Conservation (phyloP, 1,139 yeast genomes). For the Zygotorulaspora mrakii region DNA sequence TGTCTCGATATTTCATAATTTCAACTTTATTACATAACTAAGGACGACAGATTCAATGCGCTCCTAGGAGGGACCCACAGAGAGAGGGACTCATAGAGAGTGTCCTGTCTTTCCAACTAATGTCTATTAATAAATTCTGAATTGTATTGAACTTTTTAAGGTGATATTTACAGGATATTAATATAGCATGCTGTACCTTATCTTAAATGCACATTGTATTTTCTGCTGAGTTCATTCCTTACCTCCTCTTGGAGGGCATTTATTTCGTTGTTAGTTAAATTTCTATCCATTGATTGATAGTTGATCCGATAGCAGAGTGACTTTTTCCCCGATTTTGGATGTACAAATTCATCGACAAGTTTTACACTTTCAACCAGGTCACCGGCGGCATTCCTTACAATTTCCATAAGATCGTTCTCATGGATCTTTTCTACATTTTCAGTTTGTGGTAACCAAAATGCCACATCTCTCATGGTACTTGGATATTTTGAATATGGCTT, state of each 20-base stretch:
- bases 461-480: conserved; percentile 78
- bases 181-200: too few relatives aligned
- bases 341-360: conserved; percentile 74
- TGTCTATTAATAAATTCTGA: too few relatives aligned
- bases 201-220: conserved; percentile 61
- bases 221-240: conserved; percentile 49
- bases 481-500: conserved; percentile 91
- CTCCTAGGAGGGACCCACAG: not conserved
- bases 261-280: conserved; percentile 76
- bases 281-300: conserved; percentile 95
- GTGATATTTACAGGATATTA: too few relatives aligned
- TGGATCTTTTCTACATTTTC: conserved; percentile 47
- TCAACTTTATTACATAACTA: conserved; percentile 53
- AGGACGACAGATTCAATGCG: not conserved
- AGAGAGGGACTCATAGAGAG: too few relatives aligned
- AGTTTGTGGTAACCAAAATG: conserved; percentile 74
- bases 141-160: too few relatives aligned
- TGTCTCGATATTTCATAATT: too few relatives aligned
- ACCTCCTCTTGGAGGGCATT: conserved; percentile 66
- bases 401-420: conserved; percentile 90
- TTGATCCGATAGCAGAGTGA: conserved; percentile 87
- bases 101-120: too few relatives aligned
- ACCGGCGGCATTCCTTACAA: conserved; percentile 79
- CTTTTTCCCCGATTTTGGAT: conserved; percentile 72
- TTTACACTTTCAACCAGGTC: conserved; percentile 85